Base-by-base conservation (phyloP, 257 asterid species). In the Misopates orontium region DNA sequence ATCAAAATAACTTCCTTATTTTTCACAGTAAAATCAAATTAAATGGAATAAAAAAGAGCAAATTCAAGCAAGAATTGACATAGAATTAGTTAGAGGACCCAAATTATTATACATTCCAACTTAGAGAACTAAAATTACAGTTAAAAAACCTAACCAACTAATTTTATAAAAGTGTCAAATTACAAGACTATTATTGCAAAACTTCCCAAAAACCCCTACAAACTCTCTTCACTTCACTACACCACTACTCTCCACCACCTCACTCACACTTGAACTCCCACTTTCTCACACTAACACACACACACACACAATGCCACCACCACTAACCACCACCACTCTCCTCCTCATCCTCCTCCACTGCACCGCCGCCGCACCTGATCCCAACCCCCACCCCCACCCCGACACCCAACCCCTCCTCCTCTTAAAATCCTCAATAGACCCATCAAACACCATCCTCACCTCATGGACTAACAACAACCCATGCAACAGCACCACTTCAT, bases 391-490 rank as follows among this genome's bases (percentile, higher is more conserved):
- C 11, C 52, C 44, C 49, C 82, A 77, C 79, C 95, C 94, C 49
- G 98, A 92, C 71, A 16, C 70, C 1, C 61, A 52, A 1, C 75
- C 90, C 0, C 86, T 92, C 51, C 78, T 85, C 56, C 75, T 73
- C 36, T 84, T 92, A 76, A 92, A 89, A 73, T 72, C 93, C 53
- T 24, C 81, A 15, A 71, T 82, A 11, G 97, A 87, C 80, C 71
- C 81, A 0, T 40, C 76, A 0, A 79, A 64, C 68, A n/a, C 68
- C 58, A 19, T 73, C 11, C 95, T 92, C 58, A 32, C 57, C 25
- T 45, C 83, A 49, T 89, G 97, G 97, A 81, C 45, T 84, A 21
- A 57, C 85, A 40, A 66, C 86, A 21, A 80, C 73, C 91, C 85
- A 44, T 92, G 98, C 82, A 55, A 69, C 8, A 41, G 1, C 70